A percentile compares a stretch with the other conserved stretches of the same genome.
These are phyloP conservation scores for Graphilbum ipis-grandicollis DNA, from an alignment of 2,329 filamentous ascomycete species.

Conservation along the genomic window DNA sequence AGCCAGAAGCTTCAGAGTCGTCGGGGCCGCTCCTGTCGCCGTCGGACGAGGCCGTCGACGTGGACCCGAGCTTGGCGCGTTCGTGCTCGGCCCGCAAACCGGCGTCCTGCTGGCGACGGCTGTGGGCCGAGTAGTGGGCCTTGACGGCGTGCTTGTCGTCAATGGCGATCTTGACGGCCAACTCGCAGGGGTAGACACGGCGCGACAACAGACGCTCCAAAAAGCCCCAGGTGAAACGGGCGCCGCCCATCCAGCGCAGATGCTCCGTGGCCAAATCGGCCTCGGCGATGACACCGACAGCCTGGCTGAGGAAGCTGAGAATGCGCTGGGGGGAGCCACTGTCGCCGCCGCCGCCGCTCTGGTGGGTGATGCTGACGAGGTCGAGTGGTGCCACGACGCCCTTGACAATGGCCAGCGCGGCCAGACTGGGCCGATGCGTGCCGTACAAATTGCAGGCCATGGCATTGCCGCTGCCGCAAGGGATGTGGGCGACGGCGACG, in stretches of 20 bases:
- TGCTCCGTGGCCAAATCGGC: constrained; percentile 79
- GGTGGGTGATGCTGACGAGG: constrained; percentile 75
- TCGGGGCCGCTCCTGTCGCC: not conserved
- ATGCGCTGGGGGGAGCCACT: constrained; percentile 32
- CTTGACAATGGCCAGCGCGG: constrained; percentile 74
- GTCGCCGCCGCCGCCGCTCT: not conserved
- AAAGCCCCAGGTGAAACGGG: constrained; percentile 74
- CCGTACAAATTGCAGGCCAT: constrained; percentile 84
- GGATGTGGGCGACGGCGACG: constrained; percentile 71
- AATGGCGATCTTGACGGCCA: constrained; percentile 70
- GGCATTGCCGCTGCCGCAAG: constrained; percentile 86
- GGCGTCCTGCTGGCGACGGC: not conserved
- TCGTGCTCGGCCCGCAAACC: too few relatives aligned
- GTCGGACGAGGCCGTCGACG: not conserved
- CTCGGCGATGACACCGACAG: constrained; percentile 80
- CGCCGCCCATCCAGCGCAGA: constrained; percentile 79
- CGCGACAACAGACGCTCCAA: constrained; percentile 59
- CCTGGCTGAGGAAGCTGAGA: constrained; percentile 81
- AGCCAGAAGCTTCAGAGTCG: not conserved
- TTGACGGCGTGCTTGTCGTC: constrained; percentile 58
- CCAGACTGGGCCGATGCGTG: constrained; percentile 54
- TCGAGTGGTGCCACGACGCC: constrained; percentile 73
- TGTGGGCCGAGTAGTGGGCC: constrained; percentile 39
- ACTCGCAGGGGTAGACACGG: constrained; percentile 72
- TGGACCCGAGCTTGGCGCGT: constrained; percentile 3